Evolutionary conservation across 768 basidiomycete species (phyloP), one percentile per base, ranked within the genome.

Genomic region (Leccinum barrowsii): DNA sequence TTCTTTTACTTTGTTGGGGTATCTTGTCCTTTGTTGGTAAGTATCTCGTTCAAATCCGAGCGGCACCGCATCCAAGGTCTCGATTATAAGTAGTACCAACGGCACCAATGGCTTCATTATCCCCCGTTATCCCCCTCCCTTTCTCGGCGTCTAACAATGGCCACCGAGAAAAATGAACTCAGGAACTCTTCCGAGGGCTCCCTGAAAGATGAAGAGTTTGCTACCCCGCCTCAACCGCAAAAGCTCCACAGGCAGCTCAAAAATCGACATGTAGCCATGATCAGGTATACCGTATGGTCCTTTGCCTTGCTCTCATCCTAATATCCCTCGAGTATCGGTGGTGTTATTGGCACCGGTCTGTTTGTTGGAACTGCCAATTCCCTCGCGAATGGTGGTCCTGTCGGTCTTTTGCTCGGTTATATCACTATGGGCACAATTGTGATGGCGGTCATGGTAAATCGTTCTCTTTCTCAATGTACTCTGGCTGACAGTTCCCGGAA

Each of bases 231-330:
- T n/a, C 49, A 13, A 2, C 54, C 52, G 4, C 56, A 50, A 0
- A 60, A 28, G 47, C 82, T 87, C 42, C 74, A 80, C 11, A 79
- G 86, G 50, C 85, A 88, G 70, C 74, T 88, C 62, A 88, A 88
- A 70, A 90, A 89, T 65, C 78, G 90, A 15, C 90, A 92, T 68
- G 80, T 92, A 59, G 86, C 89, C 52, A 90, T 91, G 89, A 90
- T 91, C 63, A 89, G 88, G 86, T 78, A 53, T 50, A 73, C 11
- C 13, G 5, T 26, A 6, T 24, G 50, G 7, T 37, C 22, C 28
- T 7, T 34, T 3, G 4, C 40, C 26, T 6, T 4, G 11, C 26
- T 4, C 6, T 28, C 10, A 32, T 47, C 59, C 57, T 62, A 7
- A 66, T n/a, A 24, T 8, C 46, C 30, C 1, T 57, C 21, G 54